phyloP scores from a whole-genome alignment of 2,329 filamentous ascomycete species.

The Cryphonectria naterciae region DNA sequence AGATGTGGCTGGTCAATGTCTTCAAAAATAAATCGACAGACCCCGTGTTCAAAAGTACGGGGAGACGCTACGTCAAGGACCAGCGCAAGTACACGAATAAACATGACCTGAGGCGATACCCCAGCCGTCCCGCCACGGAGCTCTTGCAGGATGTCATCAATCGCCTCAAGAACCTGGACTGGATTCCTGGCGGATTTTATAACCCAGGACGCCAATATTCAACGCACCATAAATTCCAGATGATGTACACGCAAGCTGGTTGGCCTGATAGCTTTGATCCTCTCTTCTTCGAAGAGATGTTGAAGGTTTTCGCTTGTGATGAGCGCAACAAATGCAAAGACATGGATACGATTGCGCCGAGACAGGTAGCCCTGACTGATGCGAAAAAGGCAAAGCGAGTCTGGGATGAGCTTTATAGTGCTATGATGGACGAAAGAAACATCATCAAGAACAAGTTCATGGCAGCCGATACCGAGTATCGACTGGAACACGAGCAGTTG shows the following conservation, averaged over 20 bases:
- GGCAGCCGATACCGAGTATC: not conserved
- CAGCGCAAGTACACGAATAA: not conserved
- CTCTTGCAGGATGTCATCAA: conserved; percentile 2
- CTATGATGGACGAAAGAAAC: not conserved
- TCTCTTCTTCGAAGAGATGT: not conserved
- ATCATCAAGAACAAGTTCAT: not conserved
- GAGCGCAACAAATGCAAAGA: no score
- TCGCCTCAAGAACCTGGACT: conserved; percentile 3
- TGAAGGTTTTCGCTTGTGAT: not conserved
- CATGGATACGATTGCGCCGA: no score
- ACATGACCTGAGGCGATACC: conserved; percentile 2
- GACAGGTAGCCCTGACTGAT: no score
- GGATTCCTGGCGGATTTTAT: conserved; percentile 8
- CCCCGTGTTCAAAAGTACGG: not conserved
- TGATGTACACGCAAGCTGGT: not conserved
- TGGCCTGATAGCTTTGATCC: conserved; percentile 6
- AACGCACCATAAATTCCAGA: not conserved
- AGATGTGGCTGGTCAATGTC: conserved; percentile 5
- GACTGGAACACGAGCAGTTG: not conserved
- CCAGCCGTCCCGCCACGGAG: conserved; percentile 1
- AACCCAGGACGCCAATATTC: not conserved
- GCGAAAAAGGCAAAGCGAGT: not conserved
- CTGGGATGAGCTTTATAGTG: not conserved
- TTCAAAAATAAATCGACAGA: not conserved
- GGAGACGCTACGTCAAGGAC: not conserved